Percentiles rank a stretch among this genome's conserved stretches.
phyloP scores from a whole-genome alignment of 73 alveolate species.

The Paramecium pentaurelia region DNA sequence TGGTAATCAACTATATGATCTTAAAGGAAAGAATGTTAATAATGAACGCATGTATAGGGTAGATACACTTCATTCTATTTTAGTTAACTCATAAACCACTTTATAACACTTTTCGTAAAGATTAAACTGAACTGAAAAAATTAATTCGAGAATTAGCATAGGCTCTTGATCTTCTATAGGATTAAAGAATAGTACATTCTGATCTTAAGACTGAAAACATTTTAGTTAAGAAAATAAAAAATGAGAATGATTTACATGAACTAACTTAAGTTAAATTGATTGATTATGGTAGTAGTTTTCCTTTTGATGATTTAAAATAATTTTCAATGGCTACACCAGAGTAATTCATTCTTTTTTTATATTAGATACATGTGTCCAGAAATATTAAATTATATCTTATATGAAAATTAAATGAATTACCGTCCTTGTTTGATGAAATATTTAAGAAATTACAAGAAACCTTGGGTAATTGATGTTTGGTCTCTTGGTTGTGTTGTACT shows the following conservation, averaged over 20 bases:
- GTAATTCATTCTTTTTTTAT: neutral
- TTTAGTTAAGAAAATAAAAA: constrained; percentile 21
- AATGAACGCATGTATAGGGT: constrained; percentile 59
- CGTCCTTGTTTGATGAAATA: constrained; percentile 41
- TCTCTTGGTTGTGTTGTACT: constrained; percentile 57
- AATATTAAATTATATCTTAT: constrained; percentile 48
- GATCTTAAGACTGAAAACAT: constrained; percentile 61
- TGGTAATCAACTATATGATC: constrained; percentile 53
- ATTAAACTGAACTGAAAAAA: constrained; percentile 31
- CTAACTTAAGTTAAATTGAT: constrained; percentile 39
- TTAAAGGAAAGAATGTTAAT: constrained; percentile 31
- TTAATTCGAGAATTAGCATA: constrained; percentile 43
- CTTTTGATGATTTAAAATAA: constrained; percentile 55
- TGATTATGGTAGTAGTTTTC: constrained; percentile 62
- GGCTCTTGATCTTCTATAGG: constrained; percentile 45
- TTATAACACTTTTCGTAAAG: constrained; percentile 42
- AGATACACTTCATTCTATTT: neutral
- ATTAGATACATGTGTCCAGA: constrained; percentile 60
- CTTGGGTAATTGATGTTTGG: constrained; percentile 63
- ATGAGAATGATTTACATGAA: constrained; percentile 27
- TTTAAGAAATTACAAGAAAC: constrained; percentile 46
- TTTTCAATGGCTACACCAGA: constrained; percentile 66
- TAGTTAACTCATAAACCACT: constrained; percentile 30
- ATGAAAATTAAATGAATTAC: constrained; percentile 37
- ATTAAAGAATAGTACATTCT: constrained; percentile 59